Base-by-base conservation (phyloP, 75 land plant species). In the Gnetum montanum region DNA sequence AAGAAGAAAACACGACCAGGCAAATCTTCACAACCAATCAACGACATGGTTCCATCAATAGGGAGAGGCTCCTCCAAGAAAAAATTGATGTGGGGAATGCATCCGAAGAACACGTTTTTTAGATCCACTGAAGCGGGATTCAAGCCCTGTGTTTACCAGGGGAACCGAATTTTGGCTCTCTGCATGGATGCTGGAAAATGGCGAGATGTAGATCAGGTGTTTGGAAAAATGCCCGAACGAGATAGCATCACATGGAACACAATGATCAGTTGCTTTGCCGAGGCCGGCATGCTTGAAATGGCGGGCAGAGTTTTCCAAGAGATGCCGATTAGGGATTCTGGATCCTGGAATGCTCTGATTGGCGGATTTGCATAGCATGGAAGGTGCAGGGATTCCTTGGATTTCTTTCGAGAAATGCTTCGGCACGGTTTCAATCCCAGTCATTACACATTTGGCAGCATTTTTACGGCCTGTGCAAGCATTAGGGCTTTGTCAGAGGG, bases 281-380 rank as follows among this genome's bases (percentile, higher is more conserved):
- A 41, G 43, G 18, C 15, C 18, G 43, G 16, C 5, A 15, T 4
- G n/a, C 28, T 50, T 27, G 34, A 15, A 3, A 34, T 29, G 33
- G 54, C 34, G 5, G 8, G 28, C 19, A 30, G 15, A 8, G 19
- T 50, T 1, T 50, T 30, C 31, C n/a, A 16, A 5, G 16, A 50
- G 28, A 50, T 50, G 22, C 31, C 65, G 26, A 25, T 23, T 12
- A 62, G 28, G 2, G 19, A 63, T 12, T 34, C 24, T 19, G 65
- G 57, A n/a, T 58, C 63, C 2, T 63, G 65, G 65, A 63, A 30
- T 25, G 61, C 65, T 12, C 31, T 63, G n/a, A 63, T 63, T 27
- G 31, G 63, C 4, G 65, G 65, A 15, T 59, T 27, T 58, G 44
- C 65, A 10, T 28, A 57, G 25, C 36, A 63, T 23, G 65, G 65